Evolutionary conservation across 306 rosid species (phyloP), one percentile per base, ranked within the genome.

Genomic region (Cajanus cajan): DNA sequence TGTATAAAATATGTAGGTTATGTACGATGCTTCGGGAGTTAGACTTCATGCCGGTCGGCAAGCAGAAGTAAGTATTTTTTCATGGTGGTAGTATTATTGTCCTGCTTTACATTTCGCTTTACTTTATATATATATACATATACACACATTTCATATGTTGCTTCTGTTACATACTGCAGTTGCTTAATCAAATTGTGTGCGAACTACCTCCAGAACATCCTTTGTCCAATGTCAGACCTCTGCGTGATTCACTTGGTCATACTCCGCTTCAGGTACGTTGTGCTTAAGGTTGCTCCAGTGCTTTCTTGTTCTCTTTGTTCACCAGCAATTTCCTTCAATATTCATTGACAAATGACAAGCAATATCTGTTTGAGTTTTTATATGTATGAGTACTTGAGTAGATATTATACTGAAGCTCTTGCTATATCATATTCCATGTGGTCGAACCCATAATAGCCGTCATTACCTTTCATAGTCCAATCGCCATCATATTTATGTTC

Each of bases 41-140:
- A 90, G 98, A 85, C 96, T 90, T 81, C 98, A 95, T 83, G 98
- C 98, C 2, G 94, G 98, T 80, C 95, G 89, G 16, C 98, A 95
- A 76, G 98, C 98, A 22, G 98, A 91, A 88, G 98, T 95, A 85
- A 88, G 86, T 73, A 81, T 55, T 70, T 37, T 11, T 24, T 39
- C 41, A 18, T 68, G 52, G 22, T 16, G n/a, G 19, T 41, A 43
- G 71, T 68, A 41, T 44, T 13, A 18, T 74, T 51, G 18, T 36
- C 50, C 37, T 36, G 59, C 22, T 71, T 76, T 54, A 33, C 50
- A 61, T 50, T 62, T 41, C 24, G 0, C 55, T 24, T 76, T 59
- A 44, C 59, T 82, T 28, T 63, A 25, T 45, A 58, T 14, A 13
- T 1, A 66, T 63, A 25, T 45, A 58, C 14, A 13, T 1, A 66